Percentiles rank a stretch among this genome's conserved stretches.
Conservation (phyloP, 2,329 filamentous ascomycete genomes). For the Sporothrix pallida region DNA sequence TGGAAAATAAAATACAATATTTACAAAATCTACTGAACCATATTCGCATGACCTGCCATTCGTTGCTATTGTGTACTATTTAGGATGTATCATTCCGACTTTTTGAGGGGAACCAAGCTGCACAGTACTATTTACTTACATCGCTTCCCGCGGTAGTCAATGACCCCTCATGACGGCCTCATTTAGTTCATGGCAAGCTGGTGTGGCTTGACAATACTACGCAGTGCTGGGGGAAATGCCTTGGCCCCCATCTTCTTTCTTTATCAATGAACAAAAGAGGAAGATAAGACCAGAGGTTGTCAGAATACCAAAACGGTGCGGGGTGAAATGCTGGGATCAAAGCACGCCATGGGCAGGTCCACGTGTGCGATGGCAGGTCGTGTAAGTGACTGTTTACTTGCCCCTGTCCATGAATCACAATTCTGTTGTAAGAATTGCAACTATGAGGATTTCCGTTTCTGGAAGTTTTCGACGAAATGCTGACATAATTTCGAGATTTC, state of each 20-base stretch:
- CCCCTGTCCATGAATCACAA: too few relatives aligned
- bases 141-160: neutral
- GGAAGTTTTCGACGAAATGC: neutral
- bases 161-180: neutral
- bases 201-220: neutral
- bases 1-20: neutral
- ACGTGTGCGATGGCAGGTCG: neutral
- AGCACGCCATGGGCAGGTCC: constrained; percentile 9
- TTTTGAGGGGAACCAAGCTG: neutral
- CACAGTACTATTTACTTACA: neutral
- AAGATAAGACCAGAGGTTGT: neutral
- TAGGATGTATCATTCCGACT: neutral
- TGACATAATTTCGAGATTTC: neutral
- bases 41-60: neutral
- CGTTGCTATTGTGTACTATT: neutral
- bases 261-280: neutral
- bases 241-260: neutral
- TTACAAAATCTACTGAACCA: neutral
- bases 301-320: neutral
- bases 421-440: too few relatives aligned
- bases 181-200: neutral
- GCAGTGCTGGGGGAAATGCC: neutral
- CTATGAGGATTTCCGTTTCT: neutral
- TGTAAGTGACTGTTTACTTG: neutral
- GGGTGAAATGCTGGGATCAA: neutral